phyloP scores from a whole-genome alignment of 345 rosid genomes.

The Turnera subulata region DNA sequence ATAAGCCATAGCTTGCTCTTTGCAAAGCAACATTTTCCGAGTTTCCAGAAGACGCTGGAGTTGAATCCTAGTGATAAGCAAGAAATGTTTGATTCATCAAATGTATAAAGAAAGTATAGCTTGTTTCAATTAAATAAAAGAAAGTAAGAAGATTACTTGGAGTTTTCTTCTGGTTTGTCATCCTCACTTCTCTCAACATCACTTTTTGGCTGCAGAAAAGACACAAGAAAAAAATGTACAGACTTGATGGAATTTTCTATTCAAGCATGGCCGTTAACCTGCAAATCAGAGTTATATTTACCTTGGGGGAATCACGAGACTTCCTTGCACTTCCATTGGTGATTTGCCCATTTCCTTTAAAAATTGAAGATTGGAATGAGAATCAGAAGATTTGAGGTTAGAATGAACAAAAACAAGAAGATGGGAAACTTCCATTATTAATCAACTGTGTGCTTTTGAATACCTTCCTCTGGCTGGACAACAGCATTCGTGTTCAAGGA shows the following conservation, averaged over 20 bases:
- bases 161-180: constrained; percentile 48
- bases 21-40: constrained; percentile 55
- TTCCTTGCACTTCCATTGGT: constrained; percentile 24
- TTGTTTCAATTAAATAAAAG: neutral
- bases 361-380: neutral
- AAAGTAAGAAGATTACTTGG: constrained; percentile 46
- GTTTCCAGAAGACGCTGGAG: constrained; percentile 73
- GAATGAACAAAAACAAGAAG: constrained; percentile 2
- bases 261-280: neutral
- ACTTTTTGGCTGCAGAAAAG: constrained; percentile 29
- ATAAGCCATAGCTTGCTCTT: constrained; percentile 87
- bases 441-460: neutral
- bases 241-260: neutral
- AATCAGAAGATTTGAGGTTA: no score
- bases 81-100: constrained; percentile 19
- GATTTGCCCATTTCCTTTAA: constrained; percentile 32
- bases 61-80: constrained; percentile 44
- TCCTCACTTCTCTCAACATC: constrained; percentile 35
- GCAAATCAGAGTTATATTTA: constrained; percentile 11
- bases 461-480: constrained; percentile 48
- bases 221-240: constrained; percentile 8
- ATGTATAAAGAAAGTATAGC: neutral
- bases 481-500: constrained; percentile 21
- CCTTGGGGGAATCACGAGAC: constrained; percentile 54
- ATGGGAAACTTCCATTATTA: constrained; percentile 2